Evolutionary conservation across 2,329 filamentous ascomycete genomes (phyloP), one percentile per base, ranked within the genome.

Genomic region (Penicillium verrucosum): DNA sequence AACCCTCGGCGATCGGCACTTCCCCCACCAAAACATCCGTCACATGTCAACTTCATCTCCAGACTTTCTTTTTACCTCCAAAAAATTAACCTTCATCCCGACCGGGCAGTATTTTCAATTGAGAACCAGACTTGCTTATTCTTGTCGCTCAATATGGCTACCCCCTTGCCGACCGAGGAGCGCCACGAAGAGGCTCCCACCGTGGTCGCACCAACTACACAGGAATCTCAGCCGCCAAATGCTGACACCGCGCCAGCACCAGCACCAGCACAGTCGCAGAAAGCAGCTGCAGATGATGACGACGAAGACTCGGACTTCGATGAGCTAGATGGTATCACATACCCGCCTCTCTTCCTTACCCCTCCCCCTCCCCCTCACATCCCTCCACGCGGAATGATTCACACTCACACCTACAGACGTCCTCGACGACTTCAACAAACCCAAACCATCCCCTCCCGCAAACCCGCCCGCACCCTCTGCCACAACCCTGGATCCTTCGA

Each of bases 281-380:
- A 49, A 37, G 38, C 16, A 29, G n/a, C 34, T 34, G 27, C 12
- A 25, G 61, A 65, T 27, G 83, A 82, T 23, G 83, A 89, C 64
- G 86, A 89, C 16, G 88, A 92, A 21, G 93, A 97, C 68, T 93
- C 92, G 7, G 93, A 97, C 63, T 92, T 96, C 75, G 94, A 97
- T 69, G 94, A 97, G 68, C 80, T 99, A 43, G 94, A 99, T 75
- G 91, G 90, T 90, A 75, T 54, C 23, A 23, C 23, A 43, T 5
- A n/a, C 21, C 21, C 18, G 18, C 27, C 43, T 25, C 44, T 23
- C 18, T 37, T 45, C 23, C 27, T 42, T 27, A 27, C 41, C 38
- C 47, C 27, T 34, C 42, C 34, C 44, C 44, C 23, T 16, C n/a
- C 37, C 21, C n/a, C 40, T 21, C 7, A 23, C 34, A 34, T 32